Conservation (phyloP, 768 basidiomycete species). For the Pulveroboletus sp. region DNA sequence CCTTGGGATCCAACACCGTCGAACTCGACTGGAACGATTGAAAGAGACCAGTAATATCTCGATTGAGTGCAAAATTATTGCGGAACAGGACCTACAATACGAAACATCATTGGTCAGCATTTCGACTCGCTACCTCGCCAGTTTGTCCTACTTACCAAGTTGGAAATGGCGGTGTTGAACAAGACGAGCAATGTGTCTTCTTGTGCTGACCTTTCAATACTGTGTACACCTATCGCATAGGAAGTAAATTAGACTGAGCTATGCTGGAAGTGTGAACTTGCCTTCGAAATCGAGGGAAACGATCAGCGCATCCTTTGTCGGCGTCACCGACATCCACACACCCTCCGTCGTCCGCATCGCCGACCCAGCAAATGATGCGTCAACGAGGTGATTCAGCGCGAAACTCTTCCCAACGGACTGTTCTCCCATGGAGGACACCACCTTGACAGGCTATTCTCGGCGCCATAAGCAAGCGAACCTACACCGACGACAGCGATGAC, state of each 20-base stretch:
- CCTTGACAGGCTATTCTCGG: conserved; percentile 48
- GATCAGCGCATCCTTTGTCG: conserved; percentile 48
- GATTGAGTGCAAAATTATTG: conserved; percentile 60
- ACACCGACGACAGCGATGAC: accelerated
- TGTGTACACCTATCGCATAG: conserved; percentile 45
- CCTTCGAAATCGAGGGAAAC: conserved; percentile 67
- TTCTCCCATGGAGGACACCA: conserved; percentile 67
- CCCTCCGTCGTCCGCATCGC: conserved; percentile 68
- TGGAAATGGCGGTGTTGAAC: conserved; percentile 64
- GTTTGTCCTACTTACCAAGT: conserved; percentile 46
- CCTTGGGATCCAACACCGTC: conserved; percentile 52
- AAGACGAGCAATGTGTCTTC: conserved; percentile 61
- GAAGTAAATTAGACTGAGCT: background rate
- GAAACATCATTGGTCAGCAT: background rate
- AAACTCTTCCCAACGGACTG: conserved; percentile 65
- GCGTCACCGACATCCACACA: conserved; percentile 66
- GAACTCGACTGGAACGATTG: conserved; percentile 60
- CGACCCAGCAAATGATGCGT: conserved; percentile 62
- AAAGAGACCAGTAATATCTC: conserved; percentile 58
- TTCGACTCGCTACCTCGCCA: too few species aligned
- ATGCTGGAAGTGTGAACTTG: conserved; percentile 2
- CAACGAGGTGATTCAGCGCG: conserved; percentile 54
- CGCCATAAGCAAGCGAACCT: background rate
- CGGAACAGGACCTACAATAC: conserved; percentile 53
- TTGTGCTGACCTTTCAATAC: conserved; percentile 59